Percentiles rank a stretch among this genome's conserved stretches.
These are phyloP conservation scores for Scortechinia acanthostroma DNA, from an alignment of 2,329 filamentous ascomycete species.

Conservation along the genomic window DNA sequence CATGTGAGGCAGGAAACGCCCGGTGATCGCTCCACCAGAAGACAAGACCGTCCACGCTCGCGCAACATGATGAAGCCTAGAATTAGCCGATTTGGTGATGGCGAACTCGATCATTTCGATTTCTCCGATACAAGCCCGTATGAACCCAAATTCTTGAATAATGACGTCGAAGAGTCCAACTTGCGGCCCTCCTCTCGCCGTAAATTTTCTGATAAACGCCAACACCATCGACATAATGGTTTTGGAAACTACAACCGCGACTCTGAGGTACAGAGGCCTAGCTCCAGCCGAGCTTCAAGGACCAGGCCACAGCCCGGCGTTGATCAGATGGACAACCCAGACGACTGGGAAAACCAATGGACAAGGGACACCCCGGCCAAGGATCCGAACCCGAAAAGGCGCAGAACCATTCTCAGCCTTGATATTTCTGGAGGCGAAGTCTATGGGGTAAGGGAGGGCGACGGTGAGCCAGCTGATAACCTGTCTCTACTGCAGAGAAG, in stretches of 20 bases:
- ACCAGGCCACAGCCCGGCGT: too few relatives aligned
- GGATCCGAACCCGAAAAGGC: not conserved
- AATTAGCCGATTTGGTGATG: not conserved
- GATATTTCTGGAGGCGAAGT: not conserved
- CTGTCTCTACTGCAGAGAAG: not conserved
- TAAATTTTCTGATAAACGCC: not conserved
- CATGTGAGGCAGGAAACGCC: not conserved
- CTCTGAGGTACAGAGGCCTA: not conserved
- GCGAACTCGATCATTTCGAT: not conserved
- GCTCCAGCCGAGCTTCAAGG: too few relatives aligned
- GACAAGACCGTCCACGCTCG: not conserved
- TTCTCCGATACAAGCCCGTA: constrained; percentile 2
- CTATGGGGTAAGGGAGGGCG: not conserved
- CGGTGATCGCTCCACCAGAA: not conserved
- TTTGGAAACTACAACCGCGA: not conserved
- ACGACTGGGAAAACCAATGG: not conserved
- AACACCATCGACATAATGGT: not conserved
- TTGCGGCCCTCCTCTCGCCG: not conserved
- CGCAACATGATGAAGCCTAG: not conserved
- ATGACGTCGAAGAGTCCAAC: not conserved
- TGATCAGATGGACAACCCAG: not conserved
- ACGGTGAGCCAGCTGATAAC: not conserved
- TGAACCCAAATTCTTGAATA: not conserved
- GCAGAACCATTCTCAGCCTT: not conserved
- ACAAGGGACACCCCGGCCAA: not conserved